A percentile compares a stretch with the other conserved stretches of the same genome.
Conservation (phyloP, 495 filamentous ascomycete species). For the Amniculicola lignicola region DNA sequence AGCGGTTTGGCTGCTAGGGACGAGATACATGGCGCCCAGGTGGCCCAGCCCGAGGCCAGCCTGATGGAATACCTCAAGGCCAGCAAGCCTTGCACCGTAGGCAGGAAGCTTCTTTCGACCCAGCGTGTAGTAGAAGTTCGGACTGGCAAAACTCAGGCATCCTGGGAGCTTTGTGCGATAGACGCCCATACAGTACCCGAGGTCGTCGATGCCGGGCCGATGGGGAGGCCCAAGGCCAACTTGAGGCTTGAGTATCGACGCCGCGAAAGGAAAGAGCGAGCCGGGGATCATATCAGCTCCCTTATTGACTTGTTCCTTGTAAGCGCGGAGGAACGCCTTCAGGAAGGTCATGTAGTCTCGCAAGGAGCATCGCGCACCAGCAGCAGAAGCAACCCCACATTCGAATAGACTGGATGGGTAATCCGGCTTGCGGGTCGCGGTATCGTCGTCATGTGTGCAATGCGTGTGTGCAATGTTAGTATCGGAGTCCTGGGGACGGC, state of each 20-base stretch:
- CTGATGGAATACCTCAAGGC: slow-evolving; percentile 8
- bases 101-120: not conserved
- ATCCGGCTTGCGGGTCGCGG: not conserved
- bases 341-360: too few species aligned
- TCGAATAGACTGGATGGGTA: not conserved
- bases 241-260: too few species aligned
- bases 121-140: not conserved
- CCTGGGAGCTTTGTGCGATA: slow-evolving; percentile 11
- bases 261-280: too few species aligned
- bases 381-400: too few species aligned
- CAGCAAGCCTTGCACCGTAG: slow-evolving; percentile 2
- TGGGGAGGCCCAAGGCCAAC: too few species aligned
- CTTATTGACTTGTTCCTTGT: too few species aligned
- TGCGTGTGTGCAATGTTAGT: not conserved
- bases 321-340: too few species aligned
- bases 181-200: slow-evolving; percentile 9
- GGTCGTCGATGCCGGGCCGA: too few species aligned
- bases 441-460: not conserved
- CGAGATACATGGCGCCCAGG: not conserved
- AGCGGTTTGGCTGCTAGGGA: not conserved
- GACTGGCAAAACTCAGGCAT: not conserved
- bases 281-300: too few species aligned
- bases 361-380: too few species aligned
- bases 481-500: not conserved
- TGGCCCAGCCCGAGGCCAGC: not conserved